Evolutionary conservation across 2,329 filamentous ascomycete genomes (phyloP).

Genomic region (Pezicula carpinea): DNA sequence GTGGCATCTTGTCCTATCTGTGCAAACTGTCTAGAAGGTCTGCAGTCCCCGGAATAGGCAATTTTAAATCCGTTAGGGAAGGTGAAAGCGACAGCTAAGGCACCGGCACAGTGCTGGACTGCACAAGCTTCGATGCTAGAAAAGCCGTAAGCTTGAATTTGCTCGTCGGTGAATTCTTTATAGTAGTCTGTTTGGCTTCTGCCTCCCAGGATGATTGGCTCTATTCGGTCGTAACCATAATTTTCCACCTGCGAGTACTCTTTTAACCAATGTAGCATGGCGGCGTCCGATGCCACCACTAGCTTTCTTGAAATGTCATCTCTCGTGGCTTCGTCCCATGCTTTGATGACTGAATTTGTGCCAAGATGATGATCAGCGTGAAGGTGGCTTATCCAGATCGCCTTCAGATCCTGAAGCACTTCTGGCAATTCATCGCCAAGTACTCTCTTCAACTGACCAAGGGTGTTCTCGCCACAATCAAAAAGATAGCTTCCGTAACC

Average conservation of each 20-base stretch:
- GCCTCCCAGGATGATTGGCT: constrained; percentile 16
- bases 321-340: constrained; percentile 59
- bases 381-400: constrained; percentile 90
- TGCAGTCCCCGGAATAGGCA: constrained; percentile 91
- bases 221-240: constrained; percentile 57
- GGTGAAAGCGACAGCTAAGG: constrained; percentile 72
- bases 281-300: constrained; percentile 62
- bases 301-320: constrained; percentile 43
- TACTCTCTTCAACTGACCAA: constrained; percentile 78
- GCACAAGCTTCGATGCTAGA: constrained; percentile 57
- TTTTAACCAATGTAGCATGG: constrained; percentile 70
- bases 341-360: constrained; percentile 71
- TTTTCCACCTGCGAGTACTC: constrained; percentile 80
- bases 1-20: constrained; percentile 69
- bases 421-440: constrained; percentile 62
- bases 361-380: constrained; percentile 97
- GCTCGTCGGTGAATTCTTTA: constrained; percentile 31
- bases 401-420: constrained; percentile 73
- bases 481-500: constrained; percentile 84
- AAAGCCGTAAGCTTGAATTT: constrained; percentile 55
- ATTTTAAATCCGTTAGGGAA: constrained; percentile 79
- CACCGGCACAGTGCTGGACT: constrained; percentile 76
- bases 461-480: constrained; percentile 87
- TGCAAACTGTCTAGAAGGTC: constrained; percentile 68
- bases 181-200: constrained; percentile 15